Evolutionary conservation across 1,284 basidiomycete genomes (phyloP).

Genomic region (Jaminaea rosea): DNA sequence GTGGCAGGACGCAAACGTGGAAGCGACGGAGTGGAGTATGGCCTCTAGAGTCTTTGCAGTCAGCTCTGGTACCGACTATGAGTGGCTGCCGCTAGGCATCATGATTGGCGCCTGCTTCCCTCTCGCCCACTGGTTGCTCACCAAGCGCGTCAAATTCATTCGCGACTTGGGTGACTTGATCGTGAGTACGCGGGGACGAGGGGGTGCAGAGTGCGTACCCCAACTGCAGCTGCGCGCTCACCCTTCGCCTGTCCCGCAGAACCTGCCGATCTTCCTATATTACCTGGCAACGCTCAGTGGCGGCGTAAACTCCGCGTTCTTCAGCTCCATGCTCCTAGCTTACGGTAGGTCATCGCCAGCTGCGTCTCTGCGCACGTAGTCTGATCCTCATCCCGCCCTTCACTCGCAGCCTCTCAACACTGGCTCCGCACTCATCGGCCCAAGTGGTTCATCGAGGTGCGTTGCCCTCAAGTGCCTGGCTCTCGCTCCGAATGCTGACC

Average conservation of each 20-base stretch:
- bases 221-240: not conserved
- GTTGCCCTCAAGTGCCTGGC: too few relatives aligned
- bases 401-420: too few relatives aligned
- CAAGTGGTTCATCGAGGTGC: too few relatives aligned
- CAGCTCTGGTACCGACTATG: constrained; percentile 6
- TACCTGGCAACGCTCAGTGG: constrained; percentile 17
- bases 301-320: constrained; percentile 16
- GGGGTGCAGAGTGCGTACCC: not conserved
- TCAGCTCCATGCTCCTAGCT: constrained; percentile 29
- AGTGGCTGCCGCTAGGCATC: constrained; percentile 16
- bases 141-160: not conserved
- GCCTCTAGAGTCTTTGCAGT: constrained; percentile 15
- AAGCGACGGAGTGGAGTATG: constrained; percentile 22
- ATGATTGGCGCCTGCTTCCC: constrained; percentile 12
- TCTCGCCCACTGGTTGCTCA: constrained; percentile 8
- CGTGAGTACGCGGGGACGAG: constrained; percentile 23
- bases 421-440: too few relatives aligned
- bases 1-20: not conserved
- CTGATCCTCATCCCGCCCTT: too few relatives aligned
- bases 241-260: not conserved
- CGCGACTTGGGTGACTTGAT: not conserved
- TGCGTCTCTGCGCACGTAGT: too few relatives aligned
- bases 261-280: constrained; percentile 15
- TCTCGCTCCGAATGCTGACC: constrained; percentile 62
- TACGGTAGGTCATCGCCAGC: too few relatives aligned